A percentile compares a stretch with the other conserved stretches of the same genome.
These are phyloP conservation scores for Hammondia hammondi DNA, from an alignment of 169 alveolate species.

Conservation along the genomic window DNA sequence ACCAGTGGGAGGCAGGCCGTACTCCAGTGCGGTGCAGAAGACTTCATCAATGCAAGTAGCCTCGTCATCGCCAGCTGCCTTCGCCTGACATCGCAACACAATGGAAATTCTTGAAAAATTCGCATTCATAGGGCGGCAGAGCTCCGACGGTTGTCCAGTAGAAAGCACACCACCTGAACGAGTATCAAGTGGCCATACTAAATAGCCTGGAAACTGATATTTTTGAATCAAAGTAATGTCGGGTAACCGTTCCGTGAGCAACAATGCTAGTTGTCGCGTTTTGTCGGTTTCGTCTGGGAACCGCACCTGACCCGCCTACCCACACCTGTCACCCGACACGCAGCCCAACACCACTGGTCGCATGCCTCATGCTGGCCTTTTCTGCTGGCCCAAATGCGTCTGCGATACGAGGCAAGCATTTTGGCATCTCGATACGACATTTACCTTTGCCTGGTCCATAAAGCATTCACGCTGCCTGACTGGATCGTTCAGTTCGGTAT, in stretches of 20 bases:
- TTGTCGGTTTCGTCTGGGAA: no score
- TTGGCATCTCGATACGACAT: not conserved
- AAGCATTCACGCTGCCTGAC: constrained; percentile 93
- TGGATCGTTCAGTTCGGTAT: constrained; percentile 99
- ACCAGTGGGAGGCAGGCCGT: constrained; percentile 99
- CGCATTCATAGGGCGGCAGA: no score
- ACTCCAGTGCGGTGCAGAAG: constrained; percentile 94
- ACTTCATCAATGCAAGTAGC: constrained; percentile 77
- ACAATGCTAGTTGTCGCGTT: no score
- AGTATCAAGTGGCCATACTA: no score
- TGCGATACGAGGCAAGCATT: not conserved
- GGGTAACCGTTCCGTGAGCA: no score
- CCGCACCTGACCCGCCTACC: not conserved
- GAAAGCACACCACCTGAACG: no score
- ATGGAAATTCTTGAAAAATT: no score
- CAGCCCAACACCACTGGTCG: not conserved
- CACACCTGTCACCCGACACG: not conserved
- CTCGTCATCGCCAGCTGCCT: constrained; percentile 80
- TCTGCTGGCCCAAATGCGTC: not conserved
- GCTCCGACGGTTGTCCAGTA: no score
- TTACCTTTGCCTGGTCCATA: constrained; percentile 90
- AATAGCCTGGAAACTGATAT: no score
- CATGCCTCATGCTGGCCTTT: not conserved
- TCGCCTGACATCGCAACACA: constrained; percentile 53
- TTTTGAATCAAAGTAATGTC: no score